Evolutionary conservation across 306 rosid species (phyloP).

Genomic region (Cucumis hystrix): DNA sequence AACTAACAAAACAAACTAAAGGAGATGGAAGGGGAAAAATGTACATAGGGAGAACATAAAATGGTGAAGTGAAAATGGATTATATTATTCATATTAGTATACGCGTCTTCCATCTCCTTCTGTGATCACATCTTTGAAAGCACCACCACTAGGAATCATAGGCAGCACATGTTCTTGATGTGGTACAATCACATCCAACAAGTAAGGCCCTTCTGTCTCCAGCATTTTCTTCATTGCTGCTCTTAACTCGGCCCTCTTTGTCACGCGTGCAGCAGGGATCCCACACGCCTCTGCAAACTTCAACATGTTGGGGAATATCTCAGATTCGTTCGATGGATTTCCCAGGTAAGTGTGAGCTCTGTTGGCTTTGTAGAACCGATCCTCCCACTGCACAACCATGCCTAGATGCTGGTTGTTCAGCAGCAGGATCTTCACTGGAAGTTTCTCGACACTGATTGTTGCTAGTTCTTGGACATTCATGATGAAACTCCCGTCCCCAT

Average conservation of each 20-base stretch:
- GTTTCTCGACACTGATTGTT: conserved; percentile 59
- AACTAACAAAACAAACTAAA: not conserved
- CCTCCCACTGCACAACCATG: conserved; percentile 97
- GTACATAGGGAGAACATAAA: not conserved
- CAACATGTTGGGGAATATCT: conserved; percentile 71
- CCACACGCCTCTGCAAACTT: conserved; percentile 80
- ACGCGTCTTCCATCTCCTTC: conserved; percentile 72
- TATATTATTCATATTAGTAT: conserved; percentile 18
- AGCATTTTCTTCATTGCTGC: conserved; percentile 71
- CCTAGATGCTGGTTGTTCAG: conserved; percentile 91
- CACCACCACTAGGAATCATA: conserved; percentile 83
- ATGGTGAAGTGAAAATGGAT: not conserved
- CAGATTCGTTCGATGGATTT: conserved; percentile 44
- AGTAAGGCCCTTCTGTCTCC: conserved; percentile 79
- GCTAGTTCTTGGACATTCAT: conserved; percentile 92
- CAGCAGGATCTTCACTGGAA: conserved; percentile 57
- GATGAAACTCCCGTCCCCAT: conserved; percentile 83
- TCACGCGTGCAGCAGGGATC: conserved; percentile 62
- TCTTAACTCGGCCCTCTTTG: conserved; percentile 42
- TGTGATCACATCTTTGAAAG: conserved; percentile 78
- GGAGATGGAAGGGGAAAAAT: not conserved
- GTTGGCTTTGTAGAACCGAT: conserved; percentile 73
- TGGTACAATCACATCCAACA: conserved; percentile 60
- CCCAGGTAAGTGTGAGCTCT: conserved; percentile 77
- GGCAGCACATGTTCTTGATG: conserved; percentile 97